Evolutionary conservation across 1,284 basidiomycete species (phyloP).

Genomic region (Puccinia hordei): DNA sequence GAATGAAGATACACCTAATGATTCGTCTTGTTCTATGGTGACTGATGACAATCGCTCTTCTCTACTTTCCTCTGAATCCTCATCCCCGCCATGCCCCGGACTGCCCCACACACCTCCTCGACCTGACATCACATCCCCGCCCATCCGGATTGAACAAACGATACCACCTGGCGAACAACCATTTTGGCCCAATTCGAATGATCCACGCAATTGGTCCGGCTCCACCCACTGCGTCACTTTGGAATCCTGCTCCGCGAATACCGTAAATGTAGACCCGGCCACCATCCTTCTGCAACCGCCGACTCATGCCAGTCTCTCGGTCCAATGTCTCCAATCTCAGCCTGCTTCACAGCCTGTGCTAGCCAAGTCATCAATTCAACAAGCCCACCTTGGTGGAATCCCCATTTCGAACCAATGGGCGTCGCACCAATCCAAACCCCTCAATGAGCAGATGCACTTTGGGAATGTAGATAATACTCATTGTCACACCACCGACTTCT

Average conservation of each 20-base stretch:
- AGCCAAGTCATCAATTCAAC: slow-evolving; percentile 2
- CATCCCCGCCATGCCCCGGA: slow-evolving; percentile 9
- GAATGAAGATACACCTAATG: slow-evolving; percentile 12
- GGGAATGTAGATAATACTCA: background rate
- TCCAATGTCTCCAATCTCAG: slow-evolving; percentile 2
- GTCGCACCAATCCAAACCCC: background rate
- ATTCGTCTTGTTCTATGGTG: slow-evolving; percentile 18
- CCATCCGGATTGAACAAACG: slow-evolving; percentile 14
- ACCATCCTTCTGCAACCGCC: slow-evolving; percentile 31
- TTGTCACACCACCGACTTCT: background rate
- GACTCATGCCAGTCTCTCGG: slow-evolving; percentile 1
- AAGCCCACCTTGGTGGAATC: background rate
- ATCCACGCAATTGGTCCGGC: background rate
- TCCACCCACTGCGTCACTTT: background rate
- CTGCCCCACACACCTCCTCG: slow-evolving; percentile 25
- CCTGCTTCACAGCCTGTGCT: background rate
- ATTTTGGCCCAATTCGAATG: slow-evolving; percentile 9
- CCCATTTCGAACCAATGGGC: slow-evolving; percentile 21
- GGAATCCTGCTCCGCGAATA: background rate
- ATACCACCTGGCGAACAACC: background rate
- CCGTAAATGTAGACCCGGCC: slow-evolving; percentile 10
- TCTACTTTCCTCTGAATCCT: slow-evolving; percentile 27
- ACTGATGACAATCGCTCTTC: slow-evolving; percentile 39
- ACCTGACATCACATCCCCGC: background rate
- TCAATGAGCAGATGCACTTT: background rate